These are phyloP conservation scores for Serendipita sp. DNA, from an alignment of 768 basidiomycete genomes.

Conservation along the genomic window DNA sequence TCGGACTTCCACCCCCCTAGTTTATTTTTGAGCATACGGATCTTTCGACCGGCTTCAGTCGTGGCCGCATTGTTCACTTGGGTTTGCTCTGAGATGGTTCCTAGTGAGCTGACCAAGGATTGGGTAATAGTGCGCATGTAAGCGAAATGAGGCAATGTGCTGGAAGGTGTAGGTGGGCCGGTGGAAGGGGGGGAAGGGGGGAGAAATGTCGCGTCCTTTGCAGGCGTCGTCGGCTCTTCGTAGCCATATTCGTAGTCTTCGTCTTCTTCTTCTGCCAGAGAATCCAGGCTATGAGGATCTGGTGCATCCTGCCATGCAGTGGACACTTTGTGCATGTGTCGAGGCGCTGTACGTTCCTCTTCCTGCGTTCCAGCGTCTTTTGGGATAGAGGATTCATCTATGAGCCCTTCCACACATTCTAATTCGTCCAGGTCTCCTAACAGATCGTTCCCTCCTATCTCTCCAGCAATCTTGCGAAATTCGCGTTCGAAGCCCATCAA, in stretches of 20 bases:
- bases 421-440: conserved; percentile 55
- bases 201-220: conserved; percentile 28
- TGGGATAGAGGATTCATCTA: conserved; percentile 22
- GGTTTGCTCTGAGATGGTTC: conserved; percentile 69
- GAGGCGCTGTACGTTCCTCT: conserved; percentile 21
- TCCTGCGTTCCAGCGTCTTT: conserved; percentile 14
- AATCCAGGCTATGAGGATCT: conserved; percentile 27
- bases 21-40: conserved; percentile 72
- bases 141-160: conserved; percentile 46
- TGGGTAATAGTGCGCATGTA: conserved; percentile 58
- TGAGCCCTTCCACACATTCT: conserved; percentile 28
- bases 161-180: conserved; percentile 40
- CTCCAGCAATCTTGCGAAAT: conserved; percentile 57
- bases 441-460: conserved; percentile 61
- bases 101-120: conserved; percentile 57
- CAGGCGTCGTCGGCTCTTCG: conserved; percentile 27
- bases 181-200: conserved; percentile 27
- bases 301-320: conserved; percentile 48
- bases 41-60: conserved; percentile 71
- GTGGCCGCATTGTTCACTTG: conserved; percentile 77
- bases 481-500: conserved; percentile 64
- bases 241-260: conserved; percentile 28
- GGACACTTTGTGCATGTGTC: conserved; percentile 18
- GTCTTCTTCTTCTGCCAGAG: conserved; percentile 18
- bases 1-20: conserved; percentile 65